Conservation (phyloP, 2,329 filamentous ascomycete genomes). For the Colletotrichum salicis region DNA sequence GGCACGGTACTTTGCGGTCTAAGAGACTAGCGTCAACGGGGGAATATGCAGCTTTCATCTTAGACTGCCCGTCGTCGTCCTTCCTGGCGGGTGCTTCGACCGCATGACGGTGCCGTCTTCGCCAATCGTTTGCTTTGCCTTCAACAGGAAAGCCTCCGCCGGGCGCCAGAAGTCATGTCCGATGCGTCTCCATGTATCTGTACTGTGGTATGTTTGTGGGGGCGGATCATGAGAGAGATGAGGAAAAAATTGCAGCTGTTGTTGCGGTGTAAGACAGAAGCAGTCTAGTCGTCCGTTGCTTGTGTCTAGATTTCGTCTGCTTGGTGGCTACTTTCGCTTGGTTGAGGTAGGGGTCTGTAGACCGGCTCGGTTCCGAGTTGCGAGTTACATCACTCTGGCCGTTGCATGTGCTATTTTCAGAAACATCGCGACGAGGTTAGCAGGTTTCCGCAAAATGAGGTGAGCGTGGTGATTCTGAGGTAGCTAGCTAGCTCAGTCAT, state of each 20-base stretch:
- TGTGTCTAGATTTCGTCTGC: not conserved
- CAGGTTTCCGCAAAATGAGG: not conserved
- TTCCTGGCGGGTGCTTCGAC: not conserved
- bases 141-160: slow-evolving; percentile 24
- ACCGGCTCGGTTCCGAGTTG: not conserved
- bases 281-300: not conserved
- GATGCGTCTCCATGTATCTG: not conserved
- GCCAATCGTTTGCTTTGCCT: slow-evolving; percentile 15
- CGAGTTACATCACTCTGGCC: not conserved
- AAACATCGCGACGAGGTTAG: not conserved
- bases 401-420: slow-evolving; percentile 1
- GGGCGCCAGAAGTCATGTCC: not conserved
- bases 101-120: not conserved
- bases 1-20: slow-evolving; percentile 6
- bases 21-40: slow-evolving; percentile 3
- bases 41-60: slow-evolving; percentile 1
- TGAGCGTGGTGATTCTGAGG: too few relatives aligned
- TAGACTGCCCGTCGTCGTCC: not conserved
- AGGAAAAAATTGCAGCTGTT: not conserved
- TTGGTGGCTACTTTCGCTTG: not conserved
- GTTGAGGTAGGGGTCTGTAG: not conserved
- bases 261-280: slow-evolving; percentile 8
- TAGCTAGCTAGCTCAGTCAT: not conserved
- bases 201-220: not conserved
- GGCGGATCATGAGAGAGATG: not conserved